phyloP scores from a whole-genome alignment of 352 stramenopile genomes.

The Globisporangium alternatum region DNA sequence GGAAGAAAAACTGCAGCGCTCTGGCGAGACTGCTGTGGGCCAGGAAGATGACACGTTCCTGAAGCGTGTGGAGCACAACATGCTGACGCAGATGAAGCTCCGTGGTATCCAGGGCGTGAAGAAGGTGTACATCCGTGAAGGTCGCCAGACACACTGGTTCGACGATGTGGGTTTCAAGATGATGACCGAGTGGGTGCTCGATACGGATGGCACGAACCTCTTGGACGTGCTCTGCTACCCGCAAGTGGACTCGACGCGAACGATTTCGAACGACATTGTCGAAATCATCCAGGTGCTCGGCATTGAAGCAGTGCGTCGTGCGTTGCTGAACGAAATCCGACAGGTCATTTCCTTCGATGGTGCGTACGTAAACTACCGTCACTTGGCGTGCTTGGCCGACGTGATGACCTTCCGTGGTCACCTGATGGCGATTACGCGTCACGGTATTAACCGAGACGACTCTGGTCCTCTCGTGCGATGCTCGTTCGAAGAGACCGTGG shows the following conservation, averaged over 20 bases:
- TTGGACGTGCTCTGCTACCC: constrained; percentile 96
- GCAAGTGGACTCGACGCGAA: constrained; percentile 95
- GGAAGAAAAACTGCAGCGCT: constrained; percentile 82
- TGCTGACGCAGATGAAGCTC: constrained; percentile 96
- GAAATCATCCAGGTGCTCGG: constrained; percentile 98
- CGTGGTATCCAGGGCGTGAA: constrained; percentile 97
- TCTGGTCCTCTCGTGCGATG: constrained; percentile 96
- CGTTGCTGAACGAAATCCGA: constrained; percentile 95
- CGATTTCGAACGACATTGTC: constrained; percentile 99
- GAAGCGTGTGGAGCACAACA: constrained; percentile 97
- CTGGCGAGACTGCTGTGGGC: constrained; percentile 80
- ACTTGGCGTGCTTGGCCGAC: constrained; percentile 97
- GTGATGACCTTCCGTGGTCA: constrained; percentile 99
- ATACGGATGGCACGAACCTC: constrained; percentile 99
- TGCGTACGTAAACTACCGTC: constrained; percentile 99
- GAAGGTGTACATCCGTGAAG: constrained; percentile 98
- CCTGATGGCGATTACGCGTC: constrained; percentile 96
- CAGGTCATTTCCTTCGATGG: constrained; percentile 99
- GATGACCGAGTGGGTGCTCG: constrained; percentile 97
- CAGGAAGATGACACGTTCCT: constrained; percentile 96
- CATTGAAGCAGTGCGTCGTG: constrained; percentile 88
- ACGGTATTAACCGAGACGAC: constrained; percentile 99
- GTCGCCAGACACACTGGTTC: constrained; percentile 94
- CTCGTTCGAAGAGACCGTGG: constrained; percentile 99
- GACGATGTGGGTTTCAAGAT: constrained; percentile 94